Percentiles rank a stretch among this genome's conserved stretches.
phyloP scores from a whole-genome alignment of 495 filamentous ascomycete species.

The Penicillium coffeae region DNA sequence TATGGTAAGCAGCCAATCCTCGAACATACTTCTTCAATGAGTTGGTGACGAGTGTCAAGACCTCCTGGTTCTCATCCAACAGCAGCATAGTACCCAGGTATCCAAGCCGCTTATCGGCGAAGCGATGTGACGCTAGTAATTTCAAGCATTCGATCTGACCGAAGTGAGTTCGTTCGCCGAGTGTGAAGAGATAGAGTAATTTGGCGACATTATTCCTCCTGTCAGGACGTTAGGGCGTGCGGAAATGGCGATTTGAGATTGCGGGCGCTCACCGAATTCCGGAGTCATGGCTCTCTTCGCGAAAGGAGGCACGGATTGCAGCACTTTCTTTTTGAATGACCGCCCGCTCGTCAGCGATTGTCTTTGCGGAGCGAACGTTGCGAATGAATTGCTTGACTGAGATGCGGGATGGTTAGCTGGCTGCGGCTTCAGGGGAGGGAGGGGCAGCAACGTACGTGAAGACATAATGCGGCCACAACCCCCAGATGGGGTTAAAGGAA shows the following conservation, averaged over 20 bases:
- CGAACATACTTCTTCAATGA: conserved; percentile 82
- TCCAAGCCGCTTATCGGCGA: conserved; percentile 95
- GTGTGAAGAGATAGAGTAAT: conserved; percentile 93
- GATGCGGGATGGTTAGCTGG: conserved; percentile 13
- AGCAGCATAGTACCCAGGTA: conserved; percentile 95
- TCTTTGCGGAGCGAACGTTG: conserved; percentile 96
- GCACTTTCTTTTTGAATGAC: conserved; percentile 99
- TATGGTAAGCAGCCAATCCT: not conserved
- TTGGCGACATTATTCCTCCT: conserved; percentile 99
- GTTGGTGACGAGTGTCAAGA: conserved; percentile 94
- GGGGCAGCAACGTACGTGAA: conserved; percentile 54
- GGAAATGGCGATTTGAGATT: not conserved
- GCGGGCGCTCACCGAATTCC: conserved; percentile 64
- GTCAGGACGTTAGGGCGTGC: conserved; percentile 26
- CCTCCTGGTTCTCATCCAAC: conserved; percentile 97
- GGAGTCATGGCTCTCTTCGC: conserved; percentile 91
- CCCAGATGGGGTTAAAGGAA: conserved; percentile 31
- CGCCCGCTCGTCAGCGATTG: conserved; percentile 94
- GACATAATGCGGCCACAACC: conserved; percentile 55
- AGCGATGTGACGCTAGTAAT: conserved; percentile 90
- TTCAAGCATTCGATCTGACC: conserved; percentile 99
- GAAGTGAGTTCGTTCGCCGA: conserved; percentile 98
- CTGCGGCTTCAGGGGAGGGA: conserved; percentile 31
- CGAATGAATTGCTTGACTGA: conserved; percentile 99
- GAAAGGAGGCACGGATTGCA: conserved; percentile 91